These are phyloP conservation scores for Elaeis guineensis DNA, from an alignment of 176 grass and related monocot genomes.

Conservation along the genomic window DNA sequence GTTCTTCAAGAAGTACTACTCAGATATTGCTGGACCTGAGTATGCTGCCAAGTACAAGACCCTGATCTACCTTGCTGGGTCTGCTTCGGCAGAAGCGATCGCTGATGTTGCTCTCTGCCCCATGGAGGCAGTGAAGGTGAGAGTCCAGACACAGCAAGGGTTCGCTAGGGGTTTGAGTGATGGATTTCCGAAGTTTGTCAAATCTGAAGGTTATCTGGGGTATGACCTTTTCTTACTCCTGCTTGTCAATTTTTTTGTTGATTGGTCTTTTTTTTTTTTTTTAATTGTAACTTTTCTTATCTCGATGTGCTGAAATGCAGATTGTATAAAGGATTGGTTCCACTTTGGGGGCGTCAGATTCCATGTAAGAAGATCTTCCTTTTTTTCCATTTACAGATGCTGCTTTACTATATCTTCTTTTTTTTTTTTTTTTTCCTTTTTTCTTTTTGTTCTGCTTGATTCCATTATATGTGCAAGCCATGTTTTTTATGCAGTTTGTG, in stretches of 20 bases:
- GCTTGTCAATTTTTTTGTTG: background rate
- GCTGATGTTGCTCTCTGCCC: conserved; percentile 96
- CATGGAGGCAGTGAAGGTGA: conserved; percentile 93
- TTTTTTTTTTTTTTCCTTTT: no score
- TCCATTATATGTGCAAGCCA: no score
- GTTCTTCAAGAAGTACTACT: conserved; percentile 99
- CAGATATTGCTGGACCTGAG: conserved; percentile 87
- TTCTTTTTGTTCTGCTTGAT: background rate
- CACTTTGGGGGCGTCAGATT: conserved; percentile 23
- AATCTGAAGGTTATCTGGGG: conserved; percentile 70
- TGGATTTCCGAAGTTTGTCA: conserved; percentile 88
- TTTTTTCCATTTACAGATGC: background rate
- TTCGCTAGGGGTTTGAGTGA: conserved; percentile 89
- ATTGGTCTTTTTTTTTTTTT: background rate
- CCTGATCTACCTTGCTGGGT: conserved; percentile 88
- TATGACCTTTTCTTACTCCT: conserved; percentile 12
- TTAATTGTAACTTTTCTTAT: background rate
- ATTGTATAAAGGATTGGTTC: conserved; percentile 16
- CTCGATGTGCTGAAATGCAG: background rate
- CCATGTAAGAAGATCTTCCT: conserved; percentile 2
- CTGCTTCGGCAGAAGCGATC: conserved; percentile 97
- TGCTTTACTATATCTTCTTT: background rate
- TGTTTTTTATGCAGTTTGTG: no score
- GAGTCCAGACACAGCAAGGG: conserved; percentile 93
- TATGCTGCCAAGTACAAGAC: conserved; percentile 93